Evolutionary conservation across 768 basidiomycete species (phyloP).

Genomic region (Phanerochaete carnosa): DNA sequence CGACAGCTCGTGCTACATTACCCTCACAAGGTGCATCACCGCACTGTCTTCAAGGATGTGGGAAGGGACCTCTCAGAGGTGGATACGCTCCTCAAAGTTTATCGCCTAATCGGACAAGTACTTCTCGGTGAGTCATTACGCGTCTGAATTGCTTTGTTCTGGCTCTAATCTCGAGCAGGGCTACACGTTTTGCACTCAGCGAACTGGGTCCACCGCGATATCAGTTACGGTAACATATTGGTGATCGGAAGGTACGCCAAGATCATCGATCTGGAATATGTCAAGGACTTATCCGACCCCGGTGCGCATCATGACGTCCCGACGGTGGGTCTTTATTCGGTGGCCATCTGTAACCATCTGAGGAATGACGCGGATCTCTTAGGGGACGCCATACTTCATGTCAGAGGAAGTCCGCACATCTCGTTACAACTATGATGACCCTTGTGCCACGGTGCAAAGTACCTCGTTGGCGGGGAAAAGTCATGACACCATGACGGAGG

Average conservation of each 20-base stretch:
- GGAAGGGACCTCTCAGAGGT: background rate
- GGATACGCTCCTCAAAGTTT: background rate
- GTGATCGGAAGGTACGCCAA: background rate
- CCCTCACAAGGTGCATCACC: background rate
- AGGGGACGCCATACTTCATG: constrained; percentile 4
- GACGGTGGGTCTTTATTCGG: background rate
- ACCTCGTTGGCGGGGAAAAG: background rate
- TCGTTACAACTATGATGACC: background rate
- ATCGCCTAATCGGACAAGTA: background rate
- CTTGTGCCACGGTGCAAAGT: background rate
- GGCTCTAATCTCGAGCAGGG: too few species aligned
- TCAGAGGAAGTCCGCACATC: background rate
- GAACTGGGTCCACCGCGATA: background rate
- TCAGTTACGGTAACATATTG: constrained; percentile 1
- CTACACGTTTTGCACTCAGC: background rate
- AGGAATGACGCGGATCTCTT: too few species aligned
- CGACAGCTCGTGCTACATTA: background rate
- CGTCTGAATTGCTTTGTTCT: background rate
- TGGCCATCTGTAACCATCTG: background rate
- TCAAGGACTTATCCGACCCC: background rate
- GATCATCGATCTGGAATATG: background rate
- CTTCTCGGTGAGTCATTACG: background rate
- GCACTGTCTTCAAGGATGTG: constrained; percentile 1
- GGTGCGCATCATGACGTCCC: background rate
- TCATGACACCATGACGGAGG: background rate